Percentiles rank a stretch among this genome's conserved stretches.
phyloP scores from a whole-genome alignment of 176 grass and related monocot species.

The Metroxylon sagu region DNA sequence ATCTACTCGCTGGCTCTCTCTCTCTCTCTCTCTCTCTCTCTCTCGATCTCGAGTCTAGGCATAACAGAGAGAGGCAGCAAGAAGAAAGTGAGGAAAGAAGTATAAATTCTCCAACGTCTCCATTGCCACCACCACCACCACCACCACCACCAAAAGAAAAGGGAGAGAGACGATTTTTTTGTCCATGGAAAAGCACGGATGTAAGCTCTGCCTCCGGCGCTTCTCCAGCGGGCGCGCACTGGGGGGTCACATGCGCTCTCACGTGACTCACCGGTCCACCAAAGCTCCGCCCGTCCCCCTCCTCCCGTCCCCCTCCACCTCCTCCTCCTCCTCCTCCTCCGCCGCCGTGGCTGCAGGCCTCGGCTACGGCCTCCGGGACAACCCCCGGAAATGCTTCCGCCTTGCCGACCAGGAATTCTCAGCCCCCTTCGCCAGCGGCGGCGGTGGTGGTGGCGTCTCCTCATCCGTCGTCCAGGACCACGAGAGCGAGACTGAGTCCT shows the following conservation, averaged over 20 bases:
- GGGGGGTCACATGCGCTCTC: slow-evolving; percentile 17
- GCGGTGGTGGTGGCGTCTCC: background rate
- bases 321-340: background rate
- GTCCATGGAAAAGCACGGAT: slow-evolving; percentile 3
- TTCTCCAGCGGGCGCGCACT: slow-evolving; percentile 12
- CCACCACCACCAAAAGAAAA: too few species aligned
- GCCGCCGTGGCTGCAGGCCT: background rate
- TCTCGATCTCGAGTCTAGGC: too few species aligned
- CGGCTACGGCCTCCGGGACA: background rate
- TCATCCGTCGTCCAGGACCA: background rate
- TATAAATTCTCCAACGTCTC: too few species aligned
- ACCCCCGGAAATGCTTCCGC: slow-evolving; percentile 4
- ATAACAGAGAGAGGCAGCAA: too few species aligned
- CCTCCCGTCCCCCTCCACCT: background rate
- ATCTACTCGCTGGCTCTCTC: too few species aligned
- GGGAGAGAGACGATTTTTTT: too few species aligned
- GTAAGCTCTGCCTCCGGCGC: slow-evolving; percentile 5
- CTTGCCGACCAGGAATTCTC: slow-evolving; percentile 4
- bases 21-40: too few species aligned
- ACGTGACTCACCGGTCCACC: background rate
- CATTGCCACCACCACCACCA: too few species aligned
- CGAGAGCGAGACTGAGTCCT: slow-evolving; percentile 7
- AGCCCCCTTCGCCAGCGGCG: background rate
- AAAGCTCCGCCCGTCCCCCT: background rate
- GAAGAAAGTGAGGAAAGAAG: too few species aligned